A percentile compares a stretch with the other conserved stretches of the same genome.
Conservation (phyloP, 2,329 filamentous ascomycete genomes). For the Arthrobotrys iridis region DNA sequence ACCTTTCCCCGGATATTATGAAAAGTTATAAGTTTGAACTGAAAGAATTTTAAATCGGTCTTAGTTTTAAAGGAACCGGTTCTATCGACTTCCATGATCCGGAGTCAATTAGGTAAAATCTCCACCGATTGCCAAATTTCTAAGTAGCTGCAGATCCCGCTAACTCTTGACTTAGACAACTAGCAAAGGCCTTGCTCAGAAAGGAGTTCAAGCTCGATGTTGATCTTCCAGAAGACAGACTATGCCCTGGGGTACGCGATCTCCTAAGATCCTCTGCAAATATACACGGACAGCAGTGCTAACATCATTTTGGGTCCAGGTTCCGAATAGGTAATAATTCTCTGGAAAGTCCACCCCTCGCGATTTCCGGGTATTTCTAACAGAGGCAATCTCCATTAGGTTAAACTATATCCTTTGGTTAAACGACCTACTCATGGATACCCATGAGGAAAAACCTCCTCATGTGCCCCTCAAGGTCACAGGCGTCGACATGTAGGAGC, state of each 20-base stretch:
- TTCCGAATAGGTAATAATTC: constrained; percentile 56
- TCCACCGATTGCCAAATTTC: background rate
- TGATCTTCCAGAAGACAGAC: constrained; percentile 76
- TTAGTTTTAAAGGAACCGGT: constrained; percentile 66
- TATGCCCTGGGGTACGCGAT: constrained; percentile 80
- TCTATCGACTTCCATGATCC: constrained; percentile 85
- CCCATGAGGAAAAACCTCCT: constrained; percentile 70
- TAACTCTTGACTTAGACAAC: constrained; percentile 62
- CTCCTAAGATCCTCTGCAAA: background rate
- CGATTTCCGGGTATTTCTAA: no score
- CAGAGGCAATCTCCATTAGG: no score
- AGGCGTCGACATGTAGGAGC: constrained; percentile 76
- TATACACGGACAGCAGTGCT: no score
- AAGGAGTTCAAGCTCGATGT: constrained; percentile 78
- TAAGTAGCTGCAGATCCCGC: background rate
- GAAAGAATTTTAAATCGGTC: background rate
- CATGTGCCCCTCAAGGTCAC: constrained; percentile 67
- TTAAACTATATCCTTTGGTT: constrained; percentile 94
- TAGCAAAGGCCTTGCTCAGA: constrained; percentile 81
- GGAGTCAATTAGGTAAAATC: constrained; percentile 74
- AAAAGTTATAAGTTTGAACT: constrained; percentile 26
- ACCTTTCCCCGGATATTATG: no score
- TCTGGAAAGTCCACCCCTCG: no score
- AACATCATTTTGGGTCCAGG: background rate
- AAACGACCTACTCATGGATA: constrained; percentile 71